Evolutionary conservation across 176 grass and related monocot genomes (phyloP).

Genomic region (Cenchrus fungigraminus): DNA sequence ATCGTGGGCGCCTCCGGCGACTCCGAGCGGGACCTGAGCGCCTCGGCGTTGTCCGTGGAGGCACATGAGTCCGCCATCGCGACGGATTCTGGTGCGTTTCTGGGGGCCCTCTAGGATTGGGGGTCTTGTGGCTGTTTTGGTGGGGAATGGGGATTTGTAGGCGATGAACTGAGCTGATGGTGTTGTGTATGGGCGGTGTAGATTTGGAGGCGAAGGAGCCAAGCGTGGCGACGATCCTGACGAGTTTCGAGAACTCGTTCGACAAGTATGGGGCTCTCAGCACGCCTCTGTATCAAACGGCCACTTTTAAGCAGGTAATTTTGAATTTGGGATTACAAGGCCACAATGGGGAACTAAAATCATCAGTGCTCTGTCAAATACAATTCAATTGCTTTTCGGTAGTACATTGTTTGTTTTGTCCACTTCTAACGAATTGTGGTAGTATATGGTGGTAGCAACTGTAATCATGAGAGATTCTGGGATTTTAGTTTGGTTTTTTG

Average conservation of each 20-base stretch:
- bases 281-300: slow-evolving; percentile 96
- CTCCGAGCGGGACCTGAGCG: slow-evolving; percentile 35
- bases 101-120: background rate
- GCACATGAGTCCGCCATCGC: background rate
- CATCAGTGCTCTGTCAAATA: background rate
- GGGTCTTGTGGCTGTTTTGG: background rate
- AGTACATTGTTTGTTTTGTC: slow-evolving; percentile 6
- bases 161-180: background rate
- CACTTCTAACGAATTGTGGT: background rate
- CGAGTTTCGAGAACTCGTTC: slow-evolving; percentile 83
- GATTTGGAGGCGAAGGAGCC: slow-evolving; percentile 68
- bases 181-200: background rate
- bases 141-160: background rate
- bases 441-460: background rate
- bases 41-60: slow-evolving; percentile 24
- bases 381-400: background rate
- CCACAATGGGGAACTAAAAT: background rate
- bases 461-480: background rate
- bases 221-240: slow-evolving; percentile 78
- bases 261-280: slow-evolving; percentile 81
- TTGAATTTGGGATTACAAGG: background rate
- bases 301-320: slow-evolving; percentile 93
- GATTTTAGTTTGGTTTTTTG: slow-evolving; percentile 3
- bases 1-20: slow-evolving; percentile 27
- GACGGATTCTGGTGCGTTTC: slow-evolving; percentile 40